Evolutionary conservation across 1,284 basidiomycete species (phyloP).

Genomic region (Austroboletus olivaceoglutinosus): DNA sequence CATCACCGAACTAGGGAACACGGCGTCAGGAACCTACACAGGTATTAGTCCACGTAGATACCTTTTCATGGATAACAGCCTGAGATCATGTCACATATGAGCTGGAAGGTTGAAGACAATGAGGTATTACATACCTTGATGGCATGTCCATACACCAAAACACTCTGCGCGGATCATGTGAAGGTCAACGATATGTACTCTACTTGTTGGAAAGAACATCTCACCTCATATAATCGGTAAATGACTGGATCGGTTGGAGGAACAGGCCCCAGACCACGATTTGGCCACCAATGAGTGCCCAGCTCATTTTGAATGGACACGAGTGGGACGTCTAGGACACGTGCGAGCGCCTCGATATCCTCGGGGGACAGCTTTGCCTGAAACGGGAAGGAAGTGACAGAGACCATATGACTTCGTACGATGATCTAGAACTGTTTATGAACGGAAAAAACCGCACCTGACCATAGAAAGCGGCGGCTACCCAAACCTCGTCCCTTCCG

Average conservation of each 20-base stretch:
- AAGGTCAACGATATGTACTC: neutral
- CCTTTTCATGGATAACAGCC: slow-evolving; percentile 87
- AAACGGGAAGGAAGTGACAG: neutral
- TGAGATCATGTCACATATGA: slow-evolving; percentile 26
- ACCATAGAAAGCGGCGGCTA: slow-evolving; percentile 85
- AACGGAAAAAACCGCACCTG: slow-evolving; percentile 48
- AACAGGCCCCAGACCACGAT: slow-evolving; percentile 58
- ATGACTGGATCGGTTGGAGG: slow-evolving; percentile 80
- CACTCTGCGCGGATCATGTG: slow-evolving; percentile 41
- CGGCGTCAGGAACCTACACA: neutral
- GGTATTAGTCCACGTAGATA: slow-evolving; percentile 21
- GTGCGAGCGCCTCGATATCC: slow-evolving; percentile 56
- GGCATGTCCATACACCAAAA: slow-evolving; percentile 79
- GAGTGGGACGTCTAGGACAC: slow-evolving; percentile 49
- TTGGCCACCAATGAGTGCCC: slow-evolving; percentile 70
- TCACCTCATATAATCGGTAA: slow-evolving; percentile 82
- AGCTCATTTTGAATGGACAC: slow-evolving; percentile 46
- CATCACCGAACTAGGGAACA: slow-evolving; percentile 72
- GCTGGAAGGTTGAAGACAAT: neutral
- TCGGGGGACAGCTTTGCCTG: slow-evolving; percentile 68
- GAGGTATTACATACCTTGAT: slow-evolving; percentile 55
- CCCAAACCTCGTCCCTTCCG: slow-evolving; percentile 82
- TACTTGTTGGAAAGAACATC: slow-evolving; percentile 1
- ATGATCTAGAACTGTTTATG: neutral
- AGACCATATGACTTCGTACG: neutral